phyloP scores from a whole-genome alignment of 495 filamentous ascomycete species.

The Penicillium lagena region DNA sequence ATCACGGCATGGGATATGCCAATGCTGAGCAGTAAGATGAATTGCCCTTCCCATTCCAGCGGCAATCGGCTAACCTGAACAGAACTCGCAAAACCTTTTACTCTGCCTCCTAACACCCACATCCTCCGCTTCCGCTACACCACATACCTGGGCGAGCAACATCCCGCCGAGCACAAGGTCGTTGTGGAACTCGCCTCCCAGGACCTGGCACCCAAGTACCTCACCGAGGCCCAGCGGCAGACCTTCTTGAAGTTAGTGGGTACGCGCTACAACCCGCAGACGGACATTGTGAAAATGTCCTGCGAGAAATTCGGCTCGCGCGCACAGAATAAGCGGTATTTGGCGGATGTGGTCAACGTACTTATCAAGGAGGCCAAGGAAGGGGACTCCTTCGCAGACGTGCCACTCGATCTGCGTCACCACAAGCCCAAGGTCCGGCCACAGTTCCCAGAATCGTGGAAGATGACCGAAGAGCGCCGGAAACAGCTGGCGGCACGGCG shows the following conservation, averaged over 20 bases:
- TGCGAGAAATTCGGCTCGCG: slow-evolving; percentile 81
- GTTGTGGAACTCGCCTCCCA: slow-evolving; percentile 76
- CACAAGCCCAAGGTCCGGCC: slow-evolving; percentile 61
- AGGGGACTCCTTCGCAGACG: slow-evolving; percentile 76
- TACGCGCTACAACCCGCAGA: slow-evolving; percentile 83
- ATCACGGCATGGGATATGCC: slow-evolving; percentile 96
- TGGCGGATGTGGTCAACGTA: slow-evolving; percentile 68
- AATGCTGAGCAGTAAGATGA: slow-evolving; percentile 66
- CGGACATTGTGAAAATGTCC: slow-evolving; percentile 79
- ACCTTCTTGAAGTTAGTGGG: slow-evolving; percentile 88
- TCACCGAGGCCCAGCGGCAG: slow-evolving; percentile 58
- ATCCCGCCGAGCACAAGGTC: slow-evolving; percentile 88
- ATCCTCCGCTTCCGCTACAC: slow-evolving; percentile 93
- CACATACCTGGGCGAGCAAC: slow-evolving; percentile 90
- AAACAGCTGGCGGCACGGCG: slow-evolving; percentile 55
- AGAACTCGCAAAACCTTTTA: slow-evolving; percentile 81
- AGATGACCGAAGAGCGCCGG: slow-evolving; percentile 62
- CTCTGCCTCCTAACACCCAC: slow-evolving; percentile 54
- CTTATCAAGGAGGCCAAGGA: slow-evolving; percentile 76
- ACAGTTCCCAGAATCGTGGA: slow-evolving; percentile 77
- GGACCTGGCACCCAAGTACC: slow-evolving; percentile 53
- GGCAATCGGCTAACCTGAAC: slow-evolving; percentile 16
- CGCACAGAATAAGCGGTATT: slow-evolving; percentile 93
- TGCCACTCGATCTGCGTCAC: slow-evolving; percentile 87
- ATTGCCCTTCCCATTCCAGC: neutral